Evolutionary conservation across 2,329 filamentous ascomycete species (phyloP).

Genomic region (Ophidiomyces ophidiicola): DNA sequence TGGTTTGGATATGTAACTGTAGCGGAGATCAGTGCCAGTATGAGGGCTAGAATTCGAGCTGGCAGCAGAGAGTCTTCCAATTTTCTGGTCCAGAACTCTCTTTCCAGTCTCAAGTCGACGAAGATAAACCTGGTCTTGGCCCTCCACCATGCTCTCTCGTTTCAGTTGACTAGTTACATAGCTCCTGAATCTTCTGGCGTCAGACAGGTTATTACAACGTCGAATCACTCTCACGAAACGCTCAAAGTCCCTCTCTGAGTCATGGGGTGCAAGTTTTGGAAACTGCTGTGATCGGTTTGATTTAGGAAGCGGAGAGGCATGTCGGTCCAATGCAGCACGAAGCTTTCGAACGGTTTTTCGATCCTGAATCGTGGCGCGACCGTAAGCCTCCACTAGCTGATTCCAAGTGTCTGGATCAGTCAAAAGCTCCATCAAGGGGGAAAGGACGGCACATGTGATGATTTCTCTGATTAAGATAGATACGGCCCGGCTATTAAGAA

Average conservation of each 20-base stretch:
- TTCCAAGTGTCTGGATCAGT: constrained; percentile 97
- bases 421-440: constrained; percentile 65
- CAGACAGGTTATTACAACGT: constrained; percentile 79
- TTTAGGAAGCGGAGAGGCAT: constrained; percentile 69
- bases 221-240: constrained; percentile 82
- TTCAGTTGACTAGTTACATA: constrained; percentile 87
- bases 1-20: constrained; percentile 45
- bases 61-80: constrained; percentile 63
- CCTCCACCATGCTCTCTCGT: constrained; percentile 64
- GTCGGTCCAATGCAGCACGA: constrained; percentile 81
- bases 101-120: constrained; percentile 87
- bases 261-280: constrained; percentile 65
- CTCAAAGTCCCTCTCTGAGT: constrained; percentile 87
- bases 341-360: constrained; percentile 88
- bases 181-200: constrained; percentile 82
- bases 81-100: constrained; percentile 74
- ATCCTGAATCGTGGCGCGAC: constrained; percentile 79
- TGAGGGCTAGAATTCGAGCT: constrained; percentile 30
- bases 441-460: constrained; percentile 80
- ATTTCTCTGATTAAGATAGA: constrained; percentile 75
- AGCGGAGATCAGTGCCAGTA: constrained; percentile 22
- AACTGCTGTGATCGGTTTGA: constrained; percentile 54
- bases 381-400: constrained; percentile 80
- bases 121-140: constrained; percentile 73
- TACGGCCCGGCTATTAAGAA: constrained; percentile 70